phyloP scores from a whole-genome alignment of 208 protist species.

The Vickermania spadyakhi region DNA sequence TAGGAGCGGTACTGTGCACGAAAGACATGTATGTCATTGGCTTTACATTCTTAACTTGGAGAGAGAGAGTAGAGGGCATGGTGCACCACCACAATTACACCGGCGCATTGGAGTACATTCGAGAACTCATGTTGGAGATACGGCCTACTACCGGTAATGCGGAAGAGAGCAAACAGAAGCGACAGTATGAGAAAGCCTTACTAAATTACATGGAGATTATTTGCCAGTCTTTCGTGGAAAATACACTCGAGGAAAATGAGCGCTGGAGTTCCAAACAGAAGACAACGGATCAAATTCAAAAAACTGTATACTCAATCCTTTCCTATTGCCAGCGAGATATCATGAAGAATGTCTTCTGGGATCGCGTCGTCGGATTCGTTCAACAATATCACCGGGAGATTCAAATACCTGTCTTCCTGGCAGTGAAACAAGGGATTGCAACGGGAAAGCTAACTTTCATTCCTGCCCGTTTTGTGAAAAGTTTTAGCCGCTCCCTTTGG shows the following conservation, averaged over 20 bases:
- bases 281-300: background rate
- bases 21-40: background rate
- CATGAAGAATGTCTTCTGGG: conserved; percentile 49
- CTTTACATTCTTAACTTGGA: conserved; percentile 44
- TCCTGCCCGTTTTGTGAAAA: background rate
- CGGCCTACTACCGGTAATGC: conserved; percentile 39
- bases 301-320: conserved; percentile 14
- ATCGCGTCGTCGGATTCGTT: conserved; percentile 20
- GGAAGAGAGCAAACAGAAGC: background rate
- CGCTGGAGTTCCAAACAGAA: background rate
- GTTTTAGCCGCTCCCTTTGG: background rate
- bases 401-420: conserved; percentile 30
- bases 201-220: conserved; percentile 35
- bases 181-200: conserved; percentile 23
- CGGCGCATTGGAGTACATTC: conserved; percentile 52
- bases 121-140: conserved; percentile 47
- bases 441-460: background rate
- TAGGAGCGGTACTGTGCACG: background rate
- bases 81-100: conserved; percentile 23
- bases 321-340: conserved; percentile 36
- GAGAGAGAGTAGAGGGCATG: conserved; percentile 41
- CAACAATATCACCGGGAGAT: conserved; percentile 11
- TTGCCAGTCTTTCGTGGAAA: conserved; percentile 21
- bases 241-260: conserved; percentile 3
- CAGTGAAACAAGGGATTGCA: background rate